Evolutionary conservation across 2,329 filamentous ascomycete genomes (phyloP), one percentile per base, ranked within the genome.

Genomic region (Colletotrichum filicis): DNA sequence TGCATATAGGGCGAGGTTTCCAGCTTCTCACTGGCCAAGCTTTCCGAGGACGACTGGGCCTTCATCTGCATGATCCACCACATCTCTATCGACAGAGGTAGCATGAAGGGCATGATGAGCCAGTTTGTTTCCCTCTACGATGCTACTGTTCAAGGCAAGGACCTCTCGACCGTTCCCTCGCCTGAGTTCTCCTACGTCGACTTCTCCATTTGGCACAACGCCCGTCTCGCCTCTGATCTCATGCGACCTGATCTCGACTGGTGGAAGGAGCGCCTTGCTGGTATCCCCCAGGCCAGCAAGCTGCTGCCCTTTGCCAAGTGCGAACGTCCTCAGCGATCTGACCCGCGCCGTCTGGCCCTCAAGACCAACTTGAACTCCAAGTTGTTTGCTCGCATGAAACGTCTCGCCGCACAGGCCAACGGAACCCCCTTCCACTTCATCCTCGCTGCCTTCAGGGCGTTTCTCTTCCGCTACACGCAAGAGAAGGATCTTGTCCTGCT

Each of bases 201-300:
- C 71, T 78, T 78, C 49, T 77, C 75, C 12, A 73, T 77, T 8
- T 78, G 77, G 77, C 77, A 78, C 75, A 77, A 78, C 37, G 76
- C 76, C 16, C 76, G 76, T 52, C 74, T 77, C 8, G 73, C 72
- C 3, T 77, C 77, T 1, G 75, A 77, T 32, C 52, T 75, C 14
- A 77, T 77, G 76, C 74, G 74, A 63, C 76, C 75, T 30, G 74
- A 77, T n/a, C 74, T 77, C 9, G 76, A 77, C 64, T 78, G 76
- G 76, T 78, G 77, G 77, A 73, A 71, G 62, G 61, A 71, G 14
- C 75, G 68, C 22, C 74, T 77, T 11, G n/a, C 75, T 49, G 76
- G 71, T 6, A 58, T 75, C 1, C 75, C 76, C 5, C 73, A 74
- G 57, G 70, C 72, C 24, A 76, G 75, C 68, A 75, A 76, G 59